phyloP scores from a whole-genome alignment of 179 eudicot genomes.

The Silene noctiflora region DNA sequence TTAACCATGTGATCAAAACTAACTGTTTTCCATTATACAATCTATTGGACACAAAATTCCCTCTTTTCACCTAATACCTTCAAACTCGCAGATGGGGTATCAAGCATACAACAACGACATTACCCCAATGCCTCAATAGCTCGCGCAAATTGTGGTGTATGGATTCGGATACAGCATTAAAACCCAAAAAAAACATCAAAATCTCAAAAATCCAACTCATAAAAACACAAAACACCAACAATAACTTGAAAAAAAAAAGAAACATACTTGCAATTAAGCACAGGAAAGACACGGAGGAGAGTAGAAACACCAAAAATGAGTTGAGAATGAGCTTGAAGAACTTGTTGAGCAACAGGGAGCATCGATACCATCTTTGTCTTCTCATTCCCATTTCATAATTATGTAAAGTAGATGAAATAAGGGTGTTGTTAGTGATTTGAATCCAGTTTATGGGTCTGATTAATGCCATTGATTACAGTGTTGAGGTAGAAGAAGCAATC shows the following conservation, averaged over 20 bases:
- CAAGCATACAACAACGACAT: neutral
- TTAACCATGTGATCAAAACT: too few relatives aligned
- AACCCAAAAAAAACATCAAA: neutral
- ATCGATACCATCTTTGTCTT: constrained; percentile 33
- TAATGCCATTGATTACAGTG: constrained; percentile 16
- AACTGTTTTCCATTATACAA: too few relatives aligned
- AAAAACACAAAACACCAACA: neutral
- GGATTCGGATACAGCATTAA: too few relatives aligned
- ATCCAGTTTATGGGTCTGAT: constrained; percentile 11
- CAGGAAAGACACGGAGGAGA: constrained; percentile 51
- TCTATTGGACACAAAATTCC: too few relatives aligned
- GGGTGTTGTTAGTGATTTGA: neutral
- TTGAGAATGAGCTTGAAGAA: constrained; percentile 45
- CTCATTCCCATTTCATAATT: neutral
- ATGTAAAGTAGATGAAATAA: neutral
- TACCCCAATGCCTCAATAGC: too few relatives aligned
- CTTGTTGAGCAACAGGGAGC: constrained; percentile 66
- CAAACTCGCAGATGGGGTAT: neutral
- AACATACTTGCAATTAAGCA: constrained; percentile 64
- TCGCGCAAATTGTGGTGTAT: too few relatives aligned
- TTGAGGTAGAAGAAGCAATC: neutral
- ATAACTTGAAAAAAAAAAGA: neutral
- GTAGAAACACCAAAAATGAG: constrained; percentile 62
- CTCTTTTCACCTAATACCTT: neutral
- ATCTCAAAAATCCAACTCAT: neutral